A percentile compares a stretch with the other conserved stretches of the same genome.
Evolutionary conservation across 495 filamentous ascomycete genomes (phyloP).

Genomic region (Penicillium samsonianum): DNA sequence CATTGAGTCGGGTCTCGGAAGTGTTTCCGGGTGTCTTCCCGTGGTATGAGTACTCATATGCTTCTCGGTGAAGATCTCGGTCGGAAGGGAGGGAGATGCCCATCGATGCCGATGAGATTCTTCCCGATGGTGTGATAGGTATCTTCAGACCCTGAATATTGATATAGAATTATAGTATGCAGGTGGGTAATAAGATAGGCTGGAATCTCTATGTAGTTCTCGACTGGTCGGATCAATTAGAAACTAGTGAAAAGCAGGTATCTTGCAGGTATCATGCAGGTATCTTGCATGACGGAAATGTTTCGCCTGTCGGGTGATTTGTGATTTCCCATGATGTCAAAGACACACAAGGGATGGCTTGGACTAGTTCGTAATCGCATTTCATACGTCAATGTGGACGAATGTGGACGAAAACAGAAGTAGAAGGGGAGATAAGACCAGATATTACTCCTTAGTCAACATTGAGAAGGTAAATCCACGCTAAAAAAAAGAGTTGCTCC

Average conservation of each 20-base stretch:
- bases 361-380: slow-evolving; percentile 1
- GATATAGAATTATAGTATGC: background rate
- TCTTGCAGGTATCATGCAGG: slow-evolving; percentile 11
- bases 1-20: background rate
- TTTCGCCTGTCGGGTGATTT: slow-evolving; percentile 21
- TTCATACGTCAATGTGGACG: background rate
- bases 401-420: background rate
- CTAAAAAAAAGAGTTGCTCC: slow-evolving; percentile 11
- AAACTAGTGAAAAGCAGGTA: slow-evolving; percentile 15
- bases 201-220: background rate
- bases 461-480: background rate
- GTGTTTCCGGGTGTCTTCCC: background rate
- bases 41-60: background rate
- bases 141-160: background rate
- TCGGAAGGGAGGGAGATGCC: background rate
- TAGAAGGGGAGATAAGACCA: background rate
- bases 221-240: background rate
- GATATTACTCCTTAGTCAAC: background rate
- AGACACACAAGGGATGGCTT: slow-evolving; percentile 13
- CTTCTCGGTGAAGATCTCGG: background rate
- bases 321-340: slow-evolving; percentile 16
- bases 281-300: slow-evolving; percentile 6
- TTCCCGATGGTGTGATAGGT: slow-evolving; percentile 21
- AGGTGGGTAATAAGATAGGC: background rate
- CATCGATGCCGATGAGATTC: slow-evolving; percentile 16